phyloP scores from a whole-genome alignment of 345 rosid species.

The Gossypium arboreum region DNA sequence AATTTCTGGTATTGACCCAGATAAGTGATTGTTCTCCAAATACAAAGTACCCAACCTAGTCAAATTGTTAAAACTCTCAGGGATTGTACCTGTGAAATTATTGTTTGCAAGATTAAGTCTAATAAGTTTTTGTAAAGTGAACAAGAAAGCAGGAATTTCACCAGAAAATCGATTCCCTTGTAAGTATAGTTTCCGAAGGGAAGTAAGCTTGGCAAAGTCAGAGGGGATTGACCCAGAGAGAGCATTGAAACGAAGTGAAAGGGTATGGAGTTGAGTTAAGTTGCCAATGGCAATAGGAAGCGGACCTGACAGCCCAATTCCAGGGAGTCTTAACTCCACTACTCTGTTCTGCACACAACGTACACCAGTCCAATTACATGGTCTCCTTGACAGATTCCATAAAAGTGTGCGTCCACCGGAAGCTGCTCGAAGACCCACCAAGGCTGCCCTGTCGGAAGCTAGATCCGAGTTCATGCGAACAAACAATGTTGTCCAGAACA shows the following conservation, averaged over 20 bases:
- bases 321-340: neutral
- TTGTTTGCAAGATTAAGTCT: neutral
- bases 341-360: neutral
- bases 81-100: neutral
- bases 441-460: neutral
- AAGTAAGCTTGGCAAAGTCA: neutral
- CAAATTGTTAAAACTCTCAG: neutral
- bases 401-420: neutral
- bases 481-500: neutral
- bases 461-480: neutral
- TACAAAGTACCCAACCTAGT: neutral
- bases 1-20: neutral
- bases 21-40: neutral
- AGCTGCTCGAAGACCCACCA: neutral
- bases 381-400: neutral
- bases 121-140: neutral
- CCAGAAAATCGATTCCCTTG: neutral
- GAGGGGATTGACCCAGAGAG: neutral
- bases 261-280: neutral
- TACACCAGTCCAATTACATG: neutral
- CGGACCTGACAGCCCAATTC: neutral
- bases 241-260: neutral
- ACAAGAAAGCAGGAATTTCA: neutral
- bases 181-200: neutral
- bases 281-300: neutral